These are phyloP conservation scores for Lindgomyces ingoldianus DNA, from an alignment of 495 filamentous ascomycete genomes.

Conservation along the genomic window DNA sequence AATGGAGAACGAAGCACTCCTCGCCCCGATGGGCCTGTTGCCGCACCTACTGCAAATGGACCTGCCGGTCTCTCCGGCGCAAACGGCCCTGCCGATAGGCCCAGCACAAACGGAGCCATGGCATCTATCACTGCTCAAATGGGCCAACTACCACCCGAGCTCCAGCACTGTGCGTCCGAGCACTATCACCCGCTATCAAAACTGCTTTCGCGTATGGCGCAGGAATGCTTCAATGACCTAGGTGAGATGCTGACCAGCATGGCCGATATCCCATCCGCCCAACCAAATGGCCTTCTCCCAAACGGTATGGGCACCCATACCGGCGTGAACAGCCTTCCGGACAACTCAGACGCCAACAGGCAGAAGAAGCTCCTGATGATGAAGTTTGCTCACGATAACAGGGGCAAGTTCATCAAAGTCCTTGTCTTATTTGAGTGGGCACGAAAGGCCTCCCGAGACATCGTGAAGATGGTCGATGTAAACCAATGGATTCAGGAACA, in stretches of 20 bases:
- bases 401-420: constrained; percentile 82
- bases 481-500: constrained; percentile 67
- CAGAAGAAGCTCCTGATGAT: constrained; percentile 78
- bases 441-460: constrained; percentile 68
- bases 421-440: constrained; percentile 88
- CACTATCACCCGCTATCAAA: constrained; percentile 69
- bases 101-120: constrained; percentile 20
- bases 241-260: constrained; percentile 56
- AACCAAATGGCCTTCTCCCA: constrained; percentile 39
- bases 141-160: constrained; percentile 60
- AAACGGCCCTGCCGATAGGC: neutral
- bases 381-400: constrained; percentile 65
- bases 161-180: constrained; percentile 71
- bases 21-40: neutral
- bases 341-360: constrained; percentile 65
- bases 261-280: constrained; percentile 57
- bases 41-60: neutral
- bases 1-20: constrained; percentile 29
- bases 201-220: constrained; percentile 72
- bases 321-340: constrained; percentile 58
- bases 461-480: constrained; percentile 83
- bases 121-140: constrained; percentile 12
- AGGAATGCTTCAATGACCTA: constrained; percentile 78
- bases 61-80: neutral
- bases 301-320: constrained; percentile 39